phyloP scores from a whole-genome alignment of 78 protist genomes.

The Guillardia theta region DNA sequence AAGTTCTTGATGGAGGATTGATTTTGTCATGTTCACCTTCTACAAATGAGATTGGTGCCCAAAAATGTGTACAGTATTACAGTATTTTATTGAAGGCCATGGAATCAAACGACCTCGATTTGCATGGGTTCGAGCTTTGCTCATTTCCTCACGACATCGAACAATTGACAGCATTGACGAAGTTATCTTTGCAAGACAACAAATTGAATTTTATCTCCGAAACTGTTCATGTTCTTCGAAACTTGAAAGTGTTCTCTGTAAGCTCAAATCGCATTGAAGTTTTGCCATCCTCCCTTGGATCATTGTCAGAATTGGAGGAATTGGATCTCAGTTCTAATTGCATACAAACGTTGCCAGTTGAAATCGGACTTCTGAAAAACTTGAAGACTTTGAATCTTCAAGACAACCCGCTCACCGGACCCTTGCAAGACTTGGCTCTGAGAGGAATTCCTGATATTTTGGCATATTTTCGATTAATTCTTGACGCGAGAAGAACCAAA shows the following conservation, averaged over 20 bases:
- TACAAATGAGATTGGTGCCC: neutral
- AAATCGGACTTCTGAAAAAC: neutral
- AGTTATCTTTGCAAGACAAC: neutral
- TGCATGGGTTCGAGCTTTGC: neutral
- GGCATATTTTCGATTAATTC: neutral
- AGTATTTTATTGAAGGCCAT: neutral
- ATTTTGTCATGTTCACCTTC: too few relatives aligned
- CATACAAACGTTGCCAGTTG: neutral
- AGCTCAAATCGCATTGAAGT: neutral
- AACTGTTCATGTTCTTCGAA: neutral
- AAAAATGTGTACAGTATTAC: neutral
- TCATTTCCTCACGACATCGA: neutral
- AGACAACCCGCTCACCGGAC: neutral
- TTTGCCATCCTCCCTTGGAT: neutral
- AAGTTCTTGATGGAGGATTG: neutral
- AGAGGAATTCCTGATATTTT: neutral
- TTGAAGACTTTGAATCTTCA: neutral
- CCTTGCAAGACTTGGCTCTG: neutral
- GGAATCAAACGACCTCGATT: neutral
- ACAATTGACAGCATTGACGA: neutral
- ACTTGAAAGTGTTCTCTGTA: neutral
- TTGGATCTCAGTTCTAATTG: neutral
- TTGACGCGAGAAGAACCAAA: neutral
- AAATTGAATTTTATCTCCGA: neutral
- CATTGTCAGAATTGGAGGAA: neutral